Evolutionary conservation across 768 basidiomycete genomes (phyloP).

Genomic region (Erythrobasidium yunnanense): DNA sequence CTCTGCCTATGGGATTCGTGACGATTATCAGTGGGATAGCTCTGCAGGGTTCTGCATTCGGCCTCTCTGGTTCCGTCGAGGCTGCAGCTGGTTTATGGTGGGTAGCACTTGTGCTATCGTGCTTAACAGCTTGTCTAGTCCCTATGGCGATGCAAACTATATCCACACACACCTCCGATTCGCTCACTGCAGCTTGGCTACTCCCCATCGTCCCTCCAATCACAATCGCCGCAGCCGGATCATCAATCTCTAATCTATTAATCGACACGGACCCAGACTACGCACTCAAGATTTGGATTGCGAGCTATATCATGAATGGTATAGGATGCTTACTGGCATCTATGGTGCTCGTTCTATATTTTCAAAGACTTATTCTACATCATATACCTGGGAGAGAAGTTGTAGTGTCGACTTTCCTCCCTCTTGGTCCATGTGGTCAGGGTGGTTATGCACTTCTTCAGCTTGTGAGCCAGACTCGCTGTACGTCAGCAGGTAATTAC

Average conservation of each 20-base stretch:
- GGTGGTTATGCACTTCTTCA: slow-evolving; percentile 34
- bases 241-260: slow-evolving; percentile 33
- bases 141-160: slow-evolving; percentile 32
- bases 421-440: slow-evolving; percentile 34
- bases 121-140: slow-evolving; percentile 29
- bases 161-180: slow-evolving; percentile 31
- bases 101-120: slow-evolving; percentile 29
- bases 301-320: slow-evolving; percentile 34
- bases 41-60: slow-evolving; percentile 29
- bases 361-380: slow-evolving; percentile 35
- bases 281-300: slow-evolving; percentile 32
- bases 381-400: slow-evolving; percentile 35
- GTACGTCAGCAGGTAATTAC: background rate
- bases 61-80: slow-evolving; percentile 26
- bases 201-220: slow-evolving; percentile 37
- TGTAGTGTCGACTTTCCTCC: slow-evolving; percentile 33
- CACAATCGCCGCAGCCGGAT: slow-evolving; percentile 33
- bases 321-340: slow-evolving; percentile 32
- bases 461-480: slow-evolving; percentile 14
- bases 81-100: slow-evolving; percentile 34
- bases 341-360: slow-evolving; percentile 33
- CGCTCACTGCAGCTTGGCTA: slow-evolving; percentile 37
- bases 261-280: slow-evolving; percentile 19
- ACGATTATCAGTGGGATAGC: slow-evolving; percentile 35
- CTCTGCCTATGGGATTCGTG: slow-evolving; percentile 36